These are phyloP conservation scores for Amanita inopinata DNA, from an alignment of 768 basidiomycete species.

Conservation along the genomic window DNA sequence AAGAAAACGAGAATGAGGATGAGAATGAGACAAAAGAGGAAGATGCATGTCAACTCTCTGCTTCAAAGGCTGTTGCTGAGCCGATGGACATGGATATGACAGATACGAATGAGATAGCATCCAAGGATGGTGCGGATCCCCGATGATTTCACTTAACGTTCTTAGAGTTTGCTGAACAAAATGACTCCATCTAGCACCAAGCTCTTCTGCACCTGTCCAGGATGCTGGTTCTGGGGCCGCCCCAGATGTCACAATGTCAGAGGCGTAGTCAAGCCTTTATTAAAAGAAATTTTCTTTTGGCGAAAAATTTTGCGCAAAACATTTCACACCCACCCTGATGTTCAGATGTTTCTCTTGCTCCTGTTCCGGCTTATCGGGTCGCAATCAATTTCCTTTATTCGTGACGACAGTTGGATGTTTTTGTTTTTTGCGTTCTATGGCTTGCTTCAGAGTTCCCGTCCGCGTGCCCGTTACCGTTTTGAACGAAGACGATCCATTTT, in stretches of 20 bases:
- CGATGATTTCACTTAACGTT: neutral
- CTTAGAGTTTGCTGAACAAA: conserved; percentile 2
- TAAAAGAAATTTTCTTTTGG: neutral
- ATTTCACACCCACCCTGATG: too few species aligned
- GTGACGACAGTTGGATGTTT: too few species aligned
- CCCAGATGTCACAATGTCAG: conserved; percentile 1
- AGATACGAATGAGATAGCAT: neutral
- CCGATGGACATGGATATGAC: neutral
- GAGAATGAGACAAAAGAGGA: neutral
- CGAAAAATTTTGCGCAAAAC: too few species aligned
- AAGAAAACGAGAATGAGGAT: neutral
- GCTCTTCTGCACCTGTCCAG: conserved; percentile 2
- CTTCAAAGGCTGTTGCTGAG: neutral
- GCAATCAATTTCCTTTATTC: too few species aligned
- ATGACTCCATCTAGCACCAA: conserved; percentile 2
- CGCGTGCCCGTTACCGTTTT: too few species aligned
- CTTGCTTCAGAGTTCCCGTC: too few species aligned
- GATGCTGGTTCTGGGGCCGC: neutral
- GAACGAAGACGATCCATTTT: too few species aligned
- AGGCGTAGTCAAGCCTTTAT: conserved; percentile 3
- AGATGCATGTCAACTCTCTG: neutral
- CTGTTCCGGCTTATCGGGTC: too few species aligned
- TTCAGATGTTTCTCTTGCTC: too few species aligned
- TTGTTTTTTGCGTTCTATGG: too few species aligned
- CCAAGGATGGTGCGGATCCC: conserved; percentile 2